phyloP scores from a whole-genome alignment of 2,329 filamentous ascomycete species.

The Hypoxylon sp. region DNA sequence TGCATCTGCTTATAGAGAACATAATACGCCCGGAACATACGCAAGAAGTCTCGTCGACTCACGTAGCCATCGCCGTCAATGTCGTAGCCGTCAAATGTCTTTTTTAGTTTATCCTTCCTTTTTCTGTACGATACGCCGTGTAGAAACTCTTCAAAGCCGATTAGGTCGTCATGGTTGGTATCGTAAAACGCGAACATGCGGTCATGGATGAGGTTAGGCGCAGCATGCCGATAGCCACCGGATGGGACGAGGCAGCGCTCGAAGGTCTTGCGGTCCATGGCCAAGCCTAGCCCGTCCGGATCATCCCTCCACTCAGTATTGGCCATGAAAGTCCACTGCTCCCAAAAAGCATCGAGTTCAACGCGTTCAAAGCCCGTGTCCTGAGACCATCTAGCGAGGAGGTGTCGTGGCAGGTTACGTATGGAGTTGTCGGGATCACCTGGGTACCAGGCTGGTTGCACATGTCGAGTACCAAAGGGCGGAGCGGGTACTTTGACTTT shows the following conservation, averaged over 20 bases:
- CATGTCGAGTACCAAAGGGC: conserved; percentile 83
- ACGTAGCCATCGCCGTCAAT: conserved; percentile 90
- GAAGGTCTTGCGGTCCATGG: conserved; percentile 93
- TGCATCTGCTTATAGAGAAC: conserved; percentile 91
- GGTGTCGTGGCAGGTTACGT: conserved; percentile 72
- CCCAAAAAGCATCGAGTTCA: conserved; percentile 93
- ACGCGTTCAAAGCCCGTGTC: conserved; percentile 86
- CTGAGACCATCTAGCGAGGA: conserved; percentile 76
- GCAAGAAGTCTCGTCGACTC: conserved; percentile 85
- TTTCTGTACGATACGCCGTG: conserved; percentile 81
- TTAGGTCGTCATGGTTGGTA: conserved; percentile 86
- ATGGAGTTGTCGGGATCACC: conserved; percentile 82
- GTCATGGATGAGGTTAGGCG: conserved; percentile 92
- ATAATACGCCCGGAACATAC: conserved; percentile 94
- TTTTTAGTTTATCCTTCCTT: conserved; percentile 75
- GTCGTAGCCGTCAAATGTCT: conserved; percentile 91
- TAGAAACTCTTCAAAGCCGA: conserved; percentile 93
- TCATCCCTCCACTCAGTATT: conserved; percentile 87
- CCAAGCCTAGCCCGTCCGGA: conserved; percentile 80
- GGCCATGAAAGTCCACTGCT: conserved; percentile 96
- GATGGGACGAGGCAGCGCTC: conserved; percentile 89
- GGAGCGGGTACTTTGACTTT: conserved; percentile 93
- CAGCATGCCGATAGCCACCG: conserved; percentile 80
- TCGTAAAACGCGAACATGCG: conserved; percentile 98
- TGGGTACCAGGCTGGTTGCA: conserved; percentile 87